Evolutionary conservation across 192 early-diverging fungal species (phyloP).

Genomic region (Entomortierella beljakovae): DNA sequence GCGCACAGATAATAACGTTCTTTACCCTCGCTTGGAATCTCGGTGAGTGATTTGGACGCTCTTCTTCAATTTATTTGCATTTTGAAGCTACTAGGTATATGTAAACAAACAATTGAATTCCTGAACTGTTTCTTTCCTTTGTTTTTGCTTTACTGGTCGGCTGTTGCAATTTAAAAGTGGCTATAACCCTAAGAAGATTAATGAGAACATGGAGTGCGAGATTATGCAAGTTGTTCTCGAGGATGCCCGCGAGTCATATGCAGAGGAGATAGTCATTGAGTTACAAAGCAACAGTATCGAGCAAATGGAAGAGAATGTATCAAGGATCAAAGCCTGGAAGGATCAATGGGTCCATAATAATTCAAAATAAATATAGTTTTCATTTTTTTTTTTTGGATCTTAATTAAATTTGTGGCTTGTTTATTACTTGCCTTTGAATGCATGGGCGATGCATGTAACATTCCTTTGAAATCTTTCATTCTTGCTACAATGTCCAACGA

Average conservation of each 20-base stretch:
- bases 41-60: slow-evolving; percentile 58
- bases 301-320: slow-evolving; percentile 93
- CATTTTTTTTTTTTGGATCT: too few relatives aligned
- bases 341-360: slow-evolving; percentile 67
- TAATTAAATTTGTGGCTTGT: slow-evolving; percentile 3
- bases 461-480: not conserved
- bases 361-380: too few relatives aligned
- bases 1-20: slow-evolving; percentile 77
- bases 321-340: slow-evolving; percentile 78
- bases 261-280: slow-evolving; percentile 82
- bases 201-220: slow-evolving; percentile 96
- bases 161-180: slow-evolving; percentile 58
- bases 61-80: not conserved
- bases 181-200: slow-evolving; percentile 86
- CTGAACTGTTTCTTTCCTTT: not conserved
- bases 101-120: not conserved
- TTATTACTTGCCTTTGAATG: not conserved
- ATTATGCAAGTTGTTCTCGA: slow-evolving; percentile 97
- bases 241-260: slow-evolving; percentile 89
- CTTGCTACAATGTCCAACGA: slow-evolving; percentile 12
- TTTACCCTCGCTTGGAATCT: slow-evolving; percentile 85
- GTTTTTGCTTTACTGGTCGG: not conserved
- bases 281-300: slow-evolving; percentile 83
- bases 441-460: slow-evolving; percentile 1
- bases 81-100: not conserved